Evolutionary conservation across 345 rosid genomes (phyloP).

Genomic region (Arabidopsis suecica): DNA sequence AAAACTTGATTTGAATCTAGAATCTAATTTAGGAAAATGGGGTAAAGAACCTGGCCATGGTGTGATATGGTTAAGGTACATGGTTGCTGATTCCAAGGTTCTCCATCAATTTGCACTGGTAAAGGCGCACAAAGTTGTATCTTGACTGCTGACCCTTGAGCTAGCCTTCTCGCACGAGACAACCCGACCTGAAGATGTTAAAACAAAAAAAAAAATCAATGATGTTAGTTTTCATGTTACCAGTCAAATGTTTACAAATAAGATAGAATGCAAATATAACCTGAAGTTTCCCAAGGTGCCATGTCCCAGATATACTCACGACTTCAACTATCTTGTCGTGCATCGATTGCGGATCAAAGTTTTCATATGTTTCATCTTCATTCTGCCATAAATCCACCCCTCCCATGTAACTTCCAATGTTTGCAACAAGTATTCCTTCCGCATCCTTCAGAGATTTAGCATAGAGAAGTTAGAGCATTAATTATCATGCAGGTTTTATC

Average conservation of each 20-base stretch:
- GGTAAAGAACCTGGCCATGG: slow-evolving; percentile 78
- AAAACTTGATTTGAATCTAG: background rate
- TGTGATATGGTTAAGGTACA: slow-evolving; percentile 82
- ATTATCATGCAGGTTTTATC: background rate
- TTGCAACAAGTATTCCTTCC: slow-evolving; percentile 89
- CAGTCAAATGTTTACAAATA: background rate
- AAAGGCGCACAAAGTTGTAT: slow-evolving; percentile 79
- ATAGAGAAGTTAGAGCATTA: slow-evolving; percentile 19
- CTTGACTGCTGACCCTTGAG: slow-evolving; percentile 91
- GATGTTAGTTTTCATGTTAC: background rate
- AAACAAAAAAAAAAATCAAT: background rate
- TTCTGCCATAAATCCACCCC: slow-evolving; percentile 96
- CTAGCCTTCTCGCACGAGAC: slow-evolving; percentile 93
- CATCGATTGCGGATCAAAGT: slow-evolving; percentile 87
- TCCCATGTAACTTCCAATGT: slow-evolving; percentile 97
- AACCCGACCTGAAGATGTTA: slow-evolving; percentile 72
- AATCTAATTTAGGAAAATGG: background rate
- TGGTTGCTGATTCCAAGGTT: slow-evolving; percentile 91
- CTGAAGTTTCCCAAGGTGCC: slow-evolving; percentile 95
- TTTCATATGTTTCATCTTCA: slow-evolving; percentile 80
- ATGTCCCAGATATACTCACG: slow-evolving; percentile 90
- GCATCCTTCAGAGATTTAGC: slow-evolving; percentile 64
- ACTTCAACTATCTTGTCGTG: slow-evolving; percentile 87
- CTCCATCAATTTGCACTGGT: slow-evolving; percentile 97
- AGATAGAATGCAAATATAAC: slow-evolving; percentile 6